Base-by-base conservation (phyloP, 2,329 filamentous ascomycete genomes). In the Calonectria pteridis region DNA sequence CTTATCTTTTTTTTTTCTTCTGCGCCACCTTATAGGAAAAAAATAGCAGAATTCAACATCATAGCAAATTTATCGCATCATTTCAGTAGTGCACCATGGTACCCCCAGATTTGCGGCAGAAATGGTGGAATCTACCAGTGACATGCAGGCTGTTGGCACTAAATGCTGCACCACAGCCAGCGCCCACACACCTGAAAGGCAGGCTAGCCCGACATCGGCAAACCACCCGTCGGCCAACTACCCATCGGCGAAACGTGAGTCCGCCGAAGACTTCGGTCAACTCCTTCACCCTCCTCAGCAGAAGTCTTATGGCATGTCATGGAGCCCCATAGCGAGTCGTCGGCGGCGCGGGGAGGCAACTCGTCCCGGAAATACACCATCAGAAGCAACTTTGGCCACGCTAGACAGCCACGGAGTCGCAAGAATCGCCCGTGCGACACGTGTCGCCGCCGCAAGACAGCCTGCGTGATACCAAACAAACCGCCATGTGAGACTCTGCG, bases 361-460 rank as follows among this genome's bases (percentile, higher is more conserved):
- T 51, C 76, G 31, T 73, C 78, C 64, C 85, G 85, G 77, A 85
- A 83, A 70, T 86, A 86, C 77, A 84, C 82, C 72, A 83, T 86
- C 65, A 83, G 85, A 72, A 86, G 84, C 78, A 84, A 84, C 73
- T 86, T 86, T 77, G 85, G 85, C 72, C 81, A 80, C 55, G 82
- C 85, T 26, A 79, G 85, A 64, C 81, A 84, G 76, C 84, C 83
- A 40, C 78, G 86, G 69, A 88, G 87, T 77, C 84, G 86, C 71
- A 88, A 88, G 79, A 86, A 86, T 71, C 83, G 86, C 31, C 87
- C 87, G 2, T 88, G 87, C 73, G 87, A 88, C 78, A 82, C 83
- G 14, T 88, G 87, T 74, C 84, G 86, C 11, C 81, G 81, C 59
- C 82, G 87, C 23, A 88, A 88, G 80, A 87, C 86, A 51, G 87